Conservation (phyloP, 306 rosid species). For the Mimosa pudica region DNA sequence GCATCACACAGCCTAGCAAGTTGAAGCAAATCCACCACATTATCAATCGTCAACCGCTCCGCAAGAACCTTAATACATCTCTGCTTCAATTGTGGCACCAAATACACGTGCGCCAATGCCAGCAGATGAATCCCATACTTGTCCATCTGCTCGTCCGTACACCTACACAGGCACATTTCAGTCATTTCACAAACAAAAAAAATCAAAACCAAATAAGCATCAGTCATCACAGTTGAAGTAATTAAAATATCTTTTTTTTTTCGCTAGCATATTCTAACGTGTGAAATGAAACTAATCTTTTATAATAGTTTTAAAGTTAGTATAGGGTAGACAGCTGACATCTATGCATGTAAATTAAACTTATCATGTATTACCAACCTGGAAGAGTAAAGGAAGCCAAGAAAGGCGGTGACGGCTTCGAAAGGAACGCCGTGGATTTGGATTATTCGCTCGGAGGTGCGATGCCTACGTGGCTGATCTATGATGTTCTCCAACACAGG, state of each 20-base stretch:
- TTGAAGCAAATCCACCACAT: constrained; percentile 86
- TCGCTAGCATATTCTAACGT: too few relatives aligned
- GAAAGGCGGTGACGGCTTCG: constrained; percentile 70
- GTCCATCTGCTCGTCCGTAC: constrained; percentile 66
- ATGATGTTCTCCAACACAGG: constrained; percentile 76
- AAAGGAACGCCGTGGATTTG: constrained; percentile 84
- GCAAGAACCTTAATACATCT: constrained; percentile 58
- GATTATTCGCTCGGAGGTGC: constrained; percentile 60
- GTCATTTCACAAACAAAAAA: constrained; percentile 36
- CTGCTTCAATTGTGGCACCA: constrained; percentile 79
- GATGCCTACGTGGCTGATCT: constrained; percentile 66
- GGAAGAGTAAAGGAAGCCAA: constrained; percentile 66
- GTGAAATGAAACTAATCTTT: too few relatives aligned
- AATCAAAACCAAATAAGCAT: too few relatives aligned
- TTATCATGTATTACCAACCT: constrained; percentile 47
- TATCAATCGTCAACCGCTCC: constrained; percentile 61
- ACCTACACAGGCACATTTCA: constrained; percentile 45
- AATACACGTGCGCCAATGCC: constrained; percentile 82
- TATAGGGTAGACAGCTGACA: too few relatives aligned
- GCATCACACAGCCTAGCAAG: constrained; percentile 90
- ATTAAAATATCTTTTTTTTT: too few relatives aligned
- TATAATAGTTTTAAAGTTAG: too few relatives aligned
- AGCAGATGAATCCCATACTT: constrained; percentile 77
- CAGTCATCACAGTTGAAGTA: too few relatives aligned
- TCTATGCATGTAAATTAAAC: too few relatives aligned